Percentiles rank a stretch among this genome's conserved stretches.
Evolutionary conservation across 2,329 filamentous ascomycete genomes (phyloP).

Genomic region (Phialophora expanda): DNA sequence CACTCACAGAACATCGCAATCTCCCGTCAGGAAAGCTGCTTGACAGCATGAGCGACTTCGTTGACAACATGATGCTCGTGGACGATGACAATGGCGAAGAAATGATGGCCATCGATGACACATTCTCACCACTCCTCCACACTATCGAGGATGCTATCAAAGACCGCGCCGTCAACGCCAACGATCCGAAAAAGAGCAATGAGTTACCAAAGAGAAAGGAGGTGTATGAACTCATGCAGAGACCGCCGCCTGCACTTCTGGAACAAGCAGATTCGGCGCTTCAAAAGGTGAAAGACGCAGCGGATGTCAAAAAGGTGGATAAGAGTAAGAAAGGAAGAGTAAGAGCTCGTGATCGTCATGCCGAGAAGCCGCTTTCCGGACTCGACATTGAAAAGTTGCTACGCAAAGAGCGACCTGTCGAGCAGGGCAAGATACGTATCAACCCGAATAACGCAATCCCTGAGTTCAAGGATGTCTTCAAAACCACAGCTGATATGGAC

Average conservation of each 20-base stretch:
- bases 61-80: slow-evolving; percentile 85
- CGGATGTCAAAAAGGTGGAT: slow-evolving; percentile 87
- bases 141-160: slow-evolving; percentile 85
- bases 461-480: slow-evolving; percentile 83
- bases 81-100: slow-evolving; percentile 78
- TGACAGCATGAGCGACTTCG: slow-evolving; percentile 85
- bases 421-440: slow-evolving; percentile 50
- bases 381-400: slow-evolving; percentile 85
- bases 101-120: slow-evolving; percentile 76
- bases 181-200: slow-evolving; percentile 46
- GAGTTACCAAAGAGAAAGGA: slow-evolving; percentile 66
- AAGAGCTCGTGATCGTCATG: slow-evolving; percentile 69
- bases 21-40: slow-evolving; percentile 76
- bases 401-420: slow-evolving; percentile 57
- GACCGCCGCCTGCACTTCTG: slow-evolving; percentile 71
- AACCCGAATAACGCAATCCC: slow-evolving; percentile 79
- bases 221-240: slow-evolving; percentile 73
- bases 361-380: slow-evolving; percentile 82
- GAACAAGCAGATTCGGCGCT: slow-evolving; percentile 63
- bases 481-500: slow-evolving; percentile 62
- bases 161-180: slow-evolving; percentile 76
- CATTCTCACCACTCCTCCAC: slow-evolving; percentile 84
- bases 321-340: slow-evolving; percentile 78
- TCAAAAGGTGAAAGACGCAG: slow-evolving; percentile 67
- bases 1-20: slow-evolving; percentile 79